A percentile compares a stretch with the other conserved stretches of the same genome.
These are phyloP conservation scores for Candida pseudocylindracea DNA, from an alignment of 1,139 yeast genomes.

Conservation along the genomic window DNA sequence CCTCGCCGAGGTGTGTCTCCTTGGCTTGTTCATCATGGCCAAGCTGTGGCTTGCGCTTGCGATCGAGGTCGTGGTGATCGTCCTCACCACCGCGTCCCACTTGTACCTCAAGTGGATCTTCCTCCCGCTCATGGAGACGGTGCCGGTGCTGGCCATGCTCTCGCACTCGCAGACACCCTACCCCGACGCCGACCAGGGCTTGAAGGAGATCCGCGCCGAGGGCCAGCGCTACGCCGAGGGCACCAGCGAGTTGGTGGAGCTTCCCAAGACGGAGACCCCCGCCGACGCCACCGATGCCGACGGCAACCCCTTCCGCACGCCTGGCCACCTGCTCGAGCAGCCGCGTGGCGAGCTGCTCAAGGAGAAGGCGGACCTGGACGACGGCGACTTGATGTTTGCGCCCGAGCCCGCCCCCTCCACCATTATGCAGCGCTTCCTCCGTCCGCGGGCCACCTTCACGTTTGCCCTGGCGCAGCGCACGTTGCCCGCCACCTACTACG, in stretches of 20 bases:
- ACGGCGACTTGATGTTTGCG: background rate
- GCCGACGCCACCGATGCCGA: background rate
- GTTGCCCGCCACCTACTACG: constrained; percentile 18
- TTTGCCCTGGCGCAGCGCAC: constrained; percentile 15
- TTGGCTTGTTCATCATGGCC: constrained; percentile 47
- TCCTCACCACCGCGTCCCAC: constrained; percentile 29
- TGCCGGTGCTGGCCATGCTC: constrained; percentile 54
- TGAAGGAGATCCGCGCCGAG: constrained; percentile 26
- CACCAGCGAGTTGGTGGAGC: constrained; percentile 17
- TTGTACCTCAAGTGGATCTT: constrained; percentile 33
- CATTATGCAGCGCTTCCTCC: constrained; percentile 10
- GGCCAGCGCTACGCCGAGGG: constrained; percentile 30
- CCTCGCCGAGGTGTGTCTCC: constrained; percentile 39
- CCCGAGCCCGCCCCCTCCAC: background rate
- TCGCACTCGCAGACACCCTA: constrained; percentile 12
- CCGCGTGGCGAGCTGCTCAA: background rate
- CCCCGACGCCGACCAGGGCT: constrained; percentile 43
- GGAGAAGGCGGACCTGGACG: background rate
- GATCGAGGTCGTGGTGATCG: constrained; percentile 30
- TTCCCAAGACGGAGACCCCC: constrained; percentile 1
- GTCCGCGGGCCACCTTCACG: constrained; percentile 13
- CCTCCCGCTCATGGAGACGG: constrained; percentile 37
- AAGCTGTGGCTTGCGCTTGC: constrained; percentile 58
- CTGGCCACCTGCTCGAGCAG: background rate
- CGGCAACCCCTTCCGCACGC: background rate